These are phyloP conservation scores for Alternaria ventricosa DNA, from an alignment of 2,329 filamentous ascomycete species.

Conservation along the genomic window DNA sequence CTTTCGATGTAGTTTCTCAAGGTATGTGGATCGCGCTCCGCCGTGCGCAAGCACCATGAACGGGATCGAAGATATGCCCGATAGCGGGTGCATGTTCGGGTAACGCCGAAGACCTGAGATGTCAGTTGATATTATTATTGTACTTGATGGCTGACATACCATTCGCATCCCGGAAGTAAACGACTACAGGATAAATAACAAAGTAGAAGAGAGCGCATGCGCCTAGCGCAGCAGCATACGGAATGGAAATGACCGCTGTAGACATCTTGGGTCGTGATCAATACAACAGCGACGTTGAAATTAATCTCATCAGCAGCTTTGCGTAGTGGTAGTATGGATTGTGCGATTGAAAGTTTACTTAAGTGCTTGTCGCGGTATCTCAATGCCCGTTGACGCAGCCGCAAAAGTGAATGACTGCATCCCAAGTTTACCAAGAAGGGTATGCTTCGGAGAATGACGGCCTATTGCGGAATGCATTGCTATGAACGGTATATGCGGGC, in stretches of 20 bases:
- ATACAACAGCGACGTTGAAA: background rate
- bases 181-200: constrained; percentile 49
- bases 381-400: background rate
- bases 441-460: constrained; percentile 20
- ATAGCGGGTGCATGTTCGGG: constrained; percentile 55
- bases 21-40: constrained; percentile 53
- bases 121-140: background rate
- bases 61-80: constrained; percentile 56
- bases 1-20: constrained; percentile 56
- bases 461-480: background rate
- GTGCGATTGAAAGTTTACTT: constrained; percentile 6
- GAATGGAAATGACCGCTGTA: constrained; percentile 16
- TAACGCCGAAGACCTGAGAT: constrained; percentile 54
- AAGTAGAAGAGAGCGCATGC: constrained; percentile 44
- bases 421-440: background rate
- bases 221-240: constrained; percentile 35
- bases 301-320: background rate
- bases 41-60: constrained; percentile 56
- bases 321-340: background rate
- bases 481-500: background rate
- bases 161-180: constrained; percentile 57
- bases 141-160: constrained; percentile 14
- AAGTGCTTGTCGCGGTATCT: constrained; percentile 9
- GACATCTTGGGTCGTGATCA: constrained; percentile 21
- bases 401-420: background rate